Conservation (phyloP, 768 basidiomycete species). For the Fistulinella prunicolor region DNA sequence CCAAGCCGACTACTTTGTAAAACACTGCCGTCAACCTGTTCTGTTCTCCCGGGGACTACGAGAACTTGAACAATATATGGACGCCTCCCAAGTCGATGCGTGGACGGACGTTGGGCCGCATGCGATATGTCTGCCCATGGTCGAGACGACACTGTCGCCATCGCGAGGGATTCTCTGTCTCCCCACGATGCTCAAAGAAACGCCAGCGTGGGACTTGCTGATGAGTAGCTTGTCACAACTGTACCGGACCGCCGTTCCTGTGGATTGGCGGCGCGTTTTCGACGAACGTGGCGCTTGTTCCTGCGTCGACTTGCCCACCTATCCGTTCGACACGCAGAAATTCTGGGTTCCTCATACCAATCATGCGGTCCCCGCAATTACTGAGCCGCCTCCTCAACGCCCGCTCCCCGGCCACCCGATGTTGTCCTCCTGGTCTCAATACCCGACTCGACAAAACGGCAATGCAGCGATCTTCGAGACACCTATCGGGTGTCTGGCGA, state of each 20-base stretch:
- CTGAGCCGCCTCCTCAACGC: slow-evolving; percentile 2
- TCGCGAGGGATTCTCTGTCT: slow-evolving; percentile 41
- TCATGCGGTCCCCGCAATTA: neutral
- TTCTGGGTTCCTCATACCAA: slow-evolving; percentile 57
- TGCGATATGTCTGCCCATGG: slow-evolving; percentile 52
- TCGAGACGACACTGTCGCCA: slow-evolving; percentile 34
- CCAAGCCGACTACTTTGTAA: slow-evolving; percentile 50
- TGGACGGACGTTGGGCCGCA: slow-evolving; percentile 75
- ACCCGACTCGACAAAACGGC: slow-evolving; percentile 34
- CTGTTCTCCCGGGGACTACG: slow-evolving; percentile 48
- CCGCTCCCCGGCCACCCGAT: slow-evolving; percentile 32
- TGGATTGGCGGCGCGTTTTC: slow-evolving; percentile 60
- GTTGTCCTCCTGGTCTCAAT: slow-evolving; percentile 42
- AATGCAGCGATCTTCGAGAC: slow-evolving; percentile 52
- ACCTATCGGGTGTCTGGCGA: slow-evolving; percentile 42
- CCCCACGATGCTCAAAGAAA: slow-evolving; percentile 47
- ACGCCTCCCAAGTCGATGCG: slow-evolving; percentile 33
- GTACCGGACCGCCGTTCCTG: slow-evolving; percentile 37
- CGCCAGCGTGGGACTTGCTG: slow-evolving; percentile 45
- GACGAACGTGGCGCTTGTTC: slow-evolving; percentile 38
- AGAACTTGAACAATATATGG: slow-evolving; percentile 33
- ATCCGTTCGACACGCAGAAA: slow-evolving; percentile 54
- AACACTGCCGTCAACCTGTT: slow-evolving; percentile 59
- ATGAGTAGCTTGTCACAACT: slow-evolving; percentile 45
- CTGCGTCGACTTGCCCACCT: slow-evolving; percentile 56